Conservation (phyloP, 441 rosid species). For the Viola pubescens region DNA sequence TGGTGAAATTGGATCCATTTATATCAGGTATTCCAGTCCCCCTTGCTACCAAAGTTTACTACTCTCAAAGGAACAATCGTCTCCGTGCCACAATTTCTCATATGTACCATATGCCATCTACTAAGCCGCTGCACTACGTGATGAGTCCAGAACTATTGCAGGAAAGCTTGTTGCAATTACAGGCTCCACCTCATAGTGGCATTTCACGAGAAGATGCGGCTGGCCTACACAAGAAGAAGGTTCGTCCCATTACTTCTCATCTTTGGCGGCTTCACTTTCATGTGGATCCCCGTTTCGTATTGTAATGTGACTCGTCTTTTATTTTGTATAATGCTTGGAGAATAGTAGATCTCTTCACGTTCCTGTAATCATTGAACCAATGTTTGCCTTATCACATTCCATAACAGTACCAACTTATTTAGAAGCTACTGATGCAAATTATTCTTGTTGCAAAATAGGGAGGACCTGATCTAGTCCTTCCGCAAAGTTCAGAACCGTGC, state of each 20-base stretch:
- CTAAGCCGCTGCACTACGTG: conserved; percentile 16
- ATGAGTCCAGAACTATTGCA: conserved; percentile 22
- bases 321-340: neutral
- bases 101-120: conserved; percentile 26
- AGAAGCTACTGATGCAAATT: conserved; percentile 7
- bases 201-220: conserved; percentile 24
- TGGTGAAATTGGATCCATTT: conserved; percentile 5
- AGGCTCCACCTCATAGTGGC: conserved; percentile 23
- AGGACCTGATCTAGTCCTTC: conserved; percentile 28
- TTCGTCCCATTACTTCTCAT: conserved; percentile 16
- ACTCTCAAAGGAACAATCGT: conserved; percentile 48
- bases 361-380: neutral
- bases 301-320: neutral
- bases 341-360: neutral
- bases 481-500: conserved; percentile 29
- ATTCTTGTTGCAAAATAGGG: conserved; percentile 19
- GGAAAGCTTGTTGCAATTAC: conserved; percentile 16
- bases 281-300: neutral
- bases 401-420: neutral
- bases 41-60: conserved; percentile 55
- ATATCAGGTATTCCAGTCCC: conserved; percentile 45
- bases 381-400: neutral
- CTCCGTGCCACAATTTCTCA: conserved; percentile 37
- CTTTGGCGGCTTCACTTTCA: neutral
- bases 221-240: conserved; percentile 22